phyloP scores from a whole-genome alignment of 352 stramenopile genomes.

The Phytophthora nicotianae region DNA sequence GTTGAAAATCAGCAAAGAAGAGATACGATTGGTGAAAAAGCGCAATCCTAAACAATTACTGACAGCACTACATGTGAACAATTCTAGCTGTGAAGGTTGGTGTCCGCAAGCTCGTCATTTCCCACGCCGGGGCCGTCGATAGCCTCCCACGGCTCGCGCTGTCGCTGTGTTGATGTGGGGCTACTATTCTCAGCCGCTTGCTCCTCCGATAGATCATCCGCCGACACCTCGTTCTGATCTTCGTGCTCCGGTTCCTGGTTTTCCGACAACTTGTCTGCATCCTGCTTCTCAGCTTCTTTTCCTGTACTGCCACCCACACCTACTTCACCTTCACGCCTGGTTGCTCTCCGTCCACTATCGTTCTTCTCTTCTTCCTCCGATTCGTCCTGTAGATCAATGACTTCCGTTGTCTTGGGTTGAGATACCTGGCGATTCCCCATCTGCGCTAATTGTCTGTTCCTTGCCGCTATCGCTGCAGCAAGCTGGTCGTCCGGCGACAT shows the following conservation, averaged over 20 bases:
- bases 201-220: background rate
- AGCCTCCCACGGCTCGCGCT: slow-evolving; percentile 14
- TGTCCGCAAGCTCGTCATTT: background rate
- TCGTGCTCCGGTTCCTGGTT: background rate
- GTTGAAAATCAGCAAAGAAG: background rate
- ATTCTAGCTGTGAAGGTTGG: background rate
- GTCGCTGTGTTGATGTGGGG: background rate
- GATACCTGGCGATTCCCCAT: background rate
- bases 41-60: background rate
- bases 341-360: background rate
- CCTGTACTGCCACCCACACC: background rate
- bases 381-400: slow-evolving; percentile 43
- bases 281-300: background rate
- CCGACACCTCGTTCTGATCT: slow-evolving; percentile 8
- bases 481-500: slow-evolving; percentile 2
- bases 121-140: slow-evolving; percentile 6
- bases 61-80: background rate
- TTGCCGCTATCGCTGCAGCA: slow-evolving; percentile 8
- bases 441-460: slow-evolving; percentile 8
- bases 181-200: background rate
- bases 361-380: slow-evolving; percentile 38
- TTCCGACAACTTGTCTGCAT: background rate
- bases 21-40: slow-evolving; percentile 1
- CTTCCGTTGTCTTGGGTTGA: slow-evolving; percentile 1
- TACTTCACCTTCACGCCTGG: background rate